A percentile compares a stretch with the other conserved stretches of the same genome.
These are phyloP conservation scores for Lactarius indigo DNA, from an alignment of 768 basidiomycete species.

Conservation along the genomic window DNA sequence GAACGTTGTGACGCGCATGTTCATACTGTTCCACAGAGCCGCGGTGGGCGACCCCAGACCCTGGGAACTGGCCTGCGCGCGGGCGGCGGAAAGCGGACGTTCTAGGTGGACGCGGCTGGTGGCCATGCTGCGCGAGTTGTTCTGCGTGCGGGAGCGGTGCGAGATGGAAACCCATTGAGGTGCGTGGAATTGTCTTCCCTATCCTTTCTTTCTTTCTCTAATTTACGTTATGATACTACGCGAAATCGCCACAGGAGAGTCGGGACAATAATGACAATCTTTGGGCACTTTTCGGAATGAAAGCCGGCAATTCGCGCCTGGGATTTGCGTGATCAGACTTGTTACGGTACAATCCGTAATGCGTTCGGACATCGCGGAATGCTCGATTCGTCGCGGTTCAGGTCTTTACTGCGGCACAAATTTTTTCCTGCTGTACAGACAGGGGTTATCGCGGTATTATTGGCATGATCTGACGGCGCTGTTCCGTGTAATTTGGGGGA, in stretches of 20 bases:
- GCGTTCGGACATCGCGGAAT: neutral
- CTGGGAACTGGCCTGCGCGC: slow-evolving; percentile 31
- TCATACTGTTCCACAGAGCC: slow-evolving; percentile 47
- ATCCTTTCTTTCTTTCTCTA: too few species aligned
- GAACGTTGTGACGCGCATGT: slow-evolving; percentile 37
- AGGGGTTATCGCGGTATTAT: neutral
- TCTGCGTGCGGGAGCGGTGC: slow-evolving; percentile 46
- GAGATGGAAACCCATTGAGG: slow-evolving; percentile 20
- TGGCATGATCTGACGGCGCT: neutral
- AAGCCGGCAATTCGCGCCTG: neutral
- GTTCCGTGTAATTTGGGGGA: neutral
- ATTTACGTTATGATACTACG: neutral
- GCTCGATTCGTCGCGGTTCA: neutral
- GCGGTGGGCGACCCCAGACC: slow-evolving; percentile 22
- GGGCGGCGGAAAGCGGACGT: slow-evolving; percentile 27
- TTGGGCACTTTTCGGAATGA: neutral
- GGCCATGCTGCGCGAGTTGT: slow-evolving; percentile 33
- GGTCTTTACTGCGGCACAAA: neutral
- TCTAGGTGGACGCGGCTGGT: slow-evolving; percentile 37
- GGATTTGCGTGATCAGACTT: neutral
- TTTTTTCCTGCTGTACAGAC: neutral
- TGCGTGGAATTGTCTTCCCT: neutral
- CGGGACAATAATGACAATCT: neutral
- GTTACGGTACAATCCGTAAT: neutral
- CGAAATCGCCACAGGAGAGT: neutral